phyloP scores from a whole-genome alignment of 768 basidiomycete genomes.

The Lentinus brumalis region DNA sequence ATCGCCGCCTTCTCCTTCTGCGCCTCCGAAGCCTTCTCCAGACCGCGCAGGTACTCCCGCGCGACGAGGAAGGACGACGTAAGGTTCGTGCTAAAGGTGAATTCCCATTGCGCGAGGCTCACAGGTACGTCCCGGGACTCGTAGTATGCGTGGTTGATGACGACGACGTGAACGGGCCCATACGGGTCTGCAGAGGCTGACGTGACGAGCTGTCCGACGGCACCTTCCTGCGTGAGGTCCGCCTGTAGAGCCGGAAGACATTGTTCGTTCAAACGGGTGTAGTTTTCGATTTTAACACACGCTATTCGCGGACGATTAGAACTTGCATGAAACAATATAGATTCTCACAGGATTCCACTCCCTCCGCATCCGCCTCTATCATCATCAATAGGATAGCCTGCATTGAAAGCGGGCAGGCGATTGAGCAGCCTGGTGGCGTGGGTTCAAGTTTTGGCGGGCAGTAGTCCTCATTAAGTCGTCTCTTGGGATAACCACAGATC shows the following conservation, averaged over 20 bases:
- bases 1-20: constrained; percentile 59
- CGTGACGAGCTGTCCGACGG: constrained; percentile 52
- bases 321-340: no score
- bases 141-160: constrained; percentile 66
- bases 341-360: no score
- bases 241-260: constrained; percentile 42
- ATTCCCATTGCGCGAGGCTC: constrained; percentile 64
- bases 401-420: no score
- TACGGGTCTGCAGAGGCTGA: constrained; percentile 34
- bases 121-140: constrained; percentile 48
- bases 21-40: constrained; percentile 38
- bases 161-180: constrained; percentile 55
- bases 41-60: constrained; percentile 56
- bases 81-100: constrained; percentile 61
- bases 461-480: no score
- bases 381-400: no score
- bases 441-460: no score
- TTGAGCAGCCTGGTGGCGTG: no score
- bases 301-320: no score
- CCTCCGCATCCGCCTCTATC: no score
- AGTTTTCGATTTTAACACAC: no score
- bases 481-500: no score
- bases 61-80: constrained; percentile 69
- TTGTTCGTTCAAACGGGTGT: no score
- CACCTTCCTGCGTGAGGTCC: constrained; percentile 58